These are phyloP conservation scores for Marasmius oreades DNA, from an alignment of 1,284 basidiomycete genomes.

Conservation along the genomic window DNA sequence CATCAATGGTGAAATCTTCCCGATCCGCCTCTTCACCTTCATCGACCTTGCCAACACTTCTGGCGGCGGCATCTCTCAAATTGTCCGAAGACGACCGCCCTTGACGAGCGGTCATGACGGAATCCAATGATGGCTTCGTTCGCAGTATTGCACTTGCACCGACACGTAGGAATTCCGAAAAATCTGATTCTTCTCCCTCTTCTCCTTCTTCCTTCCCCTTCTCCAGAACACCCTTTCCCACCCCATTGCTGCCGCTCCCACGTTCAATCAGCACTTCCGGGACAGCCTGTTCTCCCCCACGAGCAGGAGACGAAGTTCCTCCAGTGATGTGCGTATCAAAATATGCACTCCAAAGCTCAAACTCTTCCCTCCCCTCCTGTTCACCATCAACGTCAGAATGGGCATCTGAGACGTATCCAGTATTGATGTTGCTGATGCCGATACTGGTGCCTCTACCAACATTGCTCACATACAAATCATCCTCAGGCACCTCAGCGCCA, in stretches of 20 bases:
- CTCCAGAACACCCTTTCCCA: background rate
- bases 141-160: conserved; percentile 6
- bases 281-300: background rate
- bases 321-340: background rate
- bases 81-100: background rate
- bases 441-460: background rate
- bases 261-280: background rate
- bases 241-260: background rate
- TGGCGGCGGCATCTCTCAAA: background rate
- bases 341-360: conserved; percentile 1
- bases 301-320: background rate
- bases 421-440: too few relatives aligned
- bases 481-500: background rate
- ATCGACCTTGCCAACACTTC: background rate
- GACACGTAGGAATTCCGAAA: background rate
- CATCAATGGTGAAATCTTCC: conserved; percentile 13
- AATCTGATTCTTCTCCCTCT: background rate
- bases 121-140: background rate
- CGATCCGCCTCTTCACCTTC: background rate
- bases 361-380: background rate
- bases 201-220: background rate
- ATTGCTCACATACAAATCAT: background rate
- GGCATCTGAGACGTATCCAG: background rate
- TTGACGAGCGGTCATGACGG: background rate
- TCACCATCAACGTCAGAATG: background rate